Evolutionary conservation across 345 rosid genomes (phyloP), one percentile per base, ranked within the genome.

Genomic region (Syzygium aqueum): DNA sequence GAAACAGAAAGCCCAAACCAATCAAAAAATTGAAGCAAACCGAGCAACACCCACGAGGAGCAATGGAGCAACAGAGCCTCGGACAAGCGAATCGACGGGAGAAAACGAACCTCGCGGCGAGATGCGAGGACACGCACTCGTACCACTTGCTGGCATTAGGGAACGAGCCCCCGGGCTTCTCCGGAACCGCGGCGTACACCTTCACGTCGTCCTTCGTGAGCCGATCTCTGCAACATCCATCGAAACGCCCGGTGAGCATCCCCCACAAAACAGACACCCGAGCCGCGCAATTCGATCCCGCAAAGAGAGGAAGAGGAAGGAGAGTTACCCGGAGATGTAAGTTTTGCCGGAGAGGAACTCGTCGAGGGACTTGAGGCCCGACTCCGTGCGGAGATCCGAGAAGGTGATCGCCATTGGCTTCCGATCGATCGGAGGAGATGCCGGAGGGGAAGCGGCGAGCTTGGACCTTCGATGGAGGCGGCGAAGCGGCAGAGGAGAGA

Each of bases 111-210:
- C 98, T 93, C 53, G 91, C 67, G 23, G 97, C 94, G 49, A 97
- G 95, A 13, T 89, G 92, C 12, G 97, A 94, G 82, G 95, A 93
- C 6, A 97, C 96, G 11, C 85, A 52, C 17, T 91, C 93, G 90
- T 93, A 96, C 99, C 99, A 97, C 94, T 89, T 92, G 95, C 94
- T 89, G 52, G 94, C 97, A 89, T 93, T 94, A 13, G 97, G 95
- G 88, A 94, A 95, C 8, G 93, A 89, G 86, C 19, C 93, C 10
- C 95, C 93, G 19, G 98, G 99, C 63, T 94, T 92, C 91, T 52
- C 90, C 56, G 53, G 53, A 88, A 96, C 94, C 73, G 96, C 96
- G 8, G 95, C 99, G 91, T 93, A 97, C 13, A 96, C 98, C 94
- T 92, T 97, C 7, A 96, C 89, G 85, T 97, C 99, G 88, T 94